phyloP scores from a whole-genome alignment of 164 flowering plant genomes.

The Sextonia rubra region DNA sequence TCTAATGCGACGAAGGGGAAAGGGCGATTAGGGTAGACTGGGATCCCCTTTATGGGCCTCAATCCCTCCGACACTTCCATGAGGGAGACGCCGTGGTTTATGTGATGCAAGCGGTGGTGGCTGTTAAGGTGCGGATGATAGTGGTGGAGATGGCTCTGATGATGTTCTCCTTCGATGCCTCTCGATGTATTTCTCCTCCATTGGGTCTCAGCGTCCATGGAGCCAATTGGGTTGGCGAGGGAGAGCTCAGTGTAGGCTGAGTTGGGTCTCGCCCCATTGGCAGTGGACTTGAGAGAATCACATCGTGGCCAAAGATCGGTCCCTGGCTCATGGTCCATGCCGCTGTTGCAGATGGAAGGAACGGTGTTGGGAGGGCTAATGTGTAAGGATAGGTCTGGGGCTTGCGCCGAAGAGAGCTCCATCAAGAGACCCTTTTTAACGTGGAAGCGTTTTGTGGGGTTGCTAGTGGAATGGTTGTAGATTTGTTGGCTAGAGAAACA shows the following conservation, averaged over 20 bases:
- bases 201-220: slow-evolving; percentile 14
- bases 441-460: slow-evolving; percentile 20
- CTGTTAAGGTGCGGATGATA: slow-evolving; percentile 12
- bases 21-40: slow-evolving; percentile 51
- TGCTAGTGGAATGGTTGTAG: background rate
- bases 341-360: slow-evolving; percentile 19
- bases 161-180: slow-evolving; percentile 9
- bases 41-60: slow-evolving; percentile 62
- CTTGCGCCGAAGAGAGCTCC: slow-evolving; percentile 31
- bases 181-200: slow-evolving; percentile 21
- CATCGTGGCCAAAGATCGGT: slow-evolving; percentile 18
- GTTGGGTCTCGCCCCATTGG: slow-evolving; percentile 10
- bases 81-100: slow-evolving; percentile 28
- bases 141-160: slow-evolving; percentile 10
- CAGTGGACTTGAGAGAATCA: slow-evolving; percentile 14
- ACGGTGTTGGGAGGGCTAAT: slow-evolving; percentile 50
- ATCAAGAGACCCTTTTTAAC: slow-evolving; percentile 33
- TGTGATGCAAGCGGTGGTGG: slow-evolving; percentile 14
- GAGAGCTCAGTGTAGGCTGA: slow-evolving; percentile 47
- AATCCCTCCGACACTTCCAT: slow-evolving; percentile 25
- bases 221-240: slow-evolving; percentile 21
- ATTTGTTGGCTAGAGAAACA: background rate
- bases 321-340: slow-evolving; percentile 10
- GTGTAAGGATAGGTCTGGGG: slow-evolving; percentile 68
- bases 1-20: slow-evolving; percentile 42